Base-by-base conservation (phyloP, 805 yeast genomes). In the Saturnispora galanensis region DNA sequence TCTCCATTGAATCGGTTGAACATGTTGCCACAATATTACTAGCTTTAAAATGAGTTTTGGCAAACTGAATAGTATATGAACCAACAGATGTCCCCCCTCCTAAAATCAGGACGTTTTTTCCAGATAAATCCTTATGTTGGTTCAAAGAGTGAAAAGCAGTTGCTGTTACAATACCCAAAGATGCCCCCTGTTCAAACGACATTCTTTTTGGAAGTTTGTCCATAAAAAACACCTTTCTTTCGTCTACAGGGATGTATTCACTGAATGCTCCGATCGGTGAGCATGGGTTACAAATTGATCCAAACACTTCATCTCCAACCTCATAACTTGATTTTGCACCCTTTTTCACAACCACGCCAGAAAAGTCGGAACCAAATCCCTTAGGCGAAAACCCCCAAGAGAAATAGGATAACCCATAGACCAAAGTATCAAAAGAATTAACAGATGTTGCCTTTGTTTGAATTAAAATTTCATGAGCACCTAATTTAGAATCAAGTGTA, bases 41-140 rank as follows among this genome's bases (percentile, higher is more conserved):
- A 9, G 76, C 74, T 2, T 68, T 60, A 47, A 66, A 65, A 38
- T 60, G 56, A 28, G 69, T 59, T 56, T 73, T 78, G 10, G 80
- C 75, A 32, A 82, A 58, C 57, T 79, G 84, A 29, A 76, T 64
- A 2, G 71, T 67, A 49, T 66, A 69, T 28, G 69, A 56, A 16
- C 88, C 87, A 10, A 81, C 87, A 11, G 80, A 64, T 2, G 93
- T 77, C 5, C 83, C 79, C 26, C 83, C 93, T 30, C 95, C 95
- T 37, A 82, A 63, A 17, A 85, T 69, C 38, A 83, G 66, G 4
- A 82, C 72, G 46, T 68, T 71, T 9, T 67, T 66, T 10, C 66
- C 65, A 3, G 28, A 37, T 16, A 35, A 54, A 26, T 38, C 17
- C n/a, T 13, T 12, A 29, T 38, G 41, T 30, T 38, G n/a, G 5